Evolutionary conservation across 2,329 filamentous ascomycete species (phyloP).

Genomic region (Xylaria multiplex): DNA sequence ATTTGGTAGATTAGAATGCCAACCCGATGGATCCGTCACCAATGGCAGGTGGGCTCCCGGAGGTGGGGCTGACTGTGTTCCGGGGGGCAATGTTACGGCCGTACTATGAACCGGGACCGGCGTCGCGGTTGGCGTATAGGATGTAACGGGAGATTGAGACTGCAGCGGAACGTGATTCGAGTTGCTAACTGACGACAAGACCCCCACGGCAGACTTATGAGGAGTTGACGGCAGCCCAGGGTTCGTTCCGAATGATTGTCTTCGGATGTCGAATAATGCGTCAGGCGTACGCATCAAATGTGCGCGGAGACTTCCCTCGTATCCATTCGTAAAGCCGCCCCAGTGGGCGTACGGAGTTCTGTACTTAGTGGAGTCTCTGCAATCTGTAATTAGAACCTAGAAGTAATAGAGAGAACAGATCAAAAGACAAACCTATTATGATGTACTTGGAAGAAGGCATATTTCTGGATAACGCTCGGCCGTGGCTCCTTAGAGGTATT

Average conservation of each 20-base stretch:
- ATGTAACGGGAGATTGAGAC: slow-evolving; percentile 10
- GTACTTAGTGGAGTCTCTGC: slow-evolving; percentile 65
- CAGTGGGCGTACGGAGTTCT: slow-evolving; percentile 67
- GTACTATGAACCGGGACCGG: slow-evolving; percentile 12
- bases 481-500: slow-evolving; percentile 40
- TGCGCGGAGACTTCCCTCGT: slow-evolving; percentile 62
- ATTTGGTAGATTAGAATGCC: slow-evolving; percentile 20
- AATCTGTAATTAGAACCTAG: slow-evolving; percentile 38
- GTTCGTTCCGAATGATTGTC: slow-evolving; percentile 35
- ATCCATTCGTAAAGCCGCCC: slow-evolving; percentile 70
- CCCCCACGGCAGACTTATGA: slow-evolving; percentile 35
- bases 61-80: slow-evolving; percentile 25
- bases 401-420: slow-evolving; percentile 28
- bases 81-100: not conserved
- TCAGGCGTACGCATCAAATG: slow-evolving; percentile 57
- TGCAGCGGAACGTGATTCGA: slow-evolving; percentile 3
- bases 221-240: slow-evolving; percentile 31
- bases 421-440: slow-evolving; percentile 63
- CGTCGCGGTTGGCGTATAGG: slow-evolving; percentile 13
- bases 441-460: slow-evolving; percentile 68
- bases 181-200: slow-evolving; percentile 1
- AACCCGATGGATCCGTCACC: slow-evolving; percentile 20
- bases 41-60: slow-evolving; percentile 15
- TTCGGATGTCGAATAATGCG: slow-evolving; percentile 49
- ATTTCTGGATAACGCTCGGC: slow-evolving; percentile 61